Evolutionary conservation across 257 asterid species (phyloP), one percentile per base, ranked within the genome.

Genomic region (Solanum pimpinellifolium): DNA sequence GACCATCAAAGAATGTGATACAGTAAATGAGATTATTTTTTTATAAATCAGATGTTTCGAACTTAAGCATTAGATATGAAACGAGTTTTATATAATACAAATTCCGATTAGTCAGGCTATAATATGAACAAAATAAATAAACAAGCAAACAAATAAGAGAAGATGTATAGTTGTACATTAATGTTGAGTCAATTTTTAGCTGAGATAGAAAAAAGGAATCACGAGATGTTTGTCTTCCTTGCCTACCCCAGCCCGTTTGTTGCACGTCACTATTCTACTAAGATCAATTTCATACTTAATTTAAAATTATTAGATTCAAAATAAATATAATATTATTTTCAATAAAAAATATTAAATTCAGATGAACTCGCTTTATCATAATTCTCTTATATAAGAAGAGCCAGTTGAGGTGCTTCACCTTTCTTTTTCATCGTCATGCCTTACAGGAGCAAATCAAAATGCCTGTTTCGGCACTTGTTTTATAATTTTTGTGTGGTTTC

Each of bases 211-310:
- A 62, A 89, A 83, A 88, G 86, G 89, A 81, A 83, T 92, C 93
- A 92, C 94, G 93, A 88, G 94, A 86, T 72, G 85, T 86, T 62
- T 84, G 90, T 86, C 89, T 44, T 42, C 87, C 60, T 56, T 46
- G 87, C 88, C 66, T 69, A 33, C 70, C 49, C 84, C 33, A 25
- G 16, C 8, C 72, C 90, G 87, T 83, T 33, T 33, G 46, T 72
- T 87, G 35, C 49, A 85, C 69, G 89, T 68, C 83, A 77, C 52
- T 41, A 60, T 77, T 78, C 27, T 27, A 16, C 87, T 60, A 35
- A 23, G 33, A 62, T n/a, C 4, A 21, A 25, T 33, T 33, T 33
- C 35, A 1, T 33, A 33, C 35, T 33, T 33, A 33, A 33, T 33
- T 76, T 76, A 42, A 25, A n/a, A 33, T 21, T 11, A 3, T 15